Evolutionary conservation across 2,329 filamentous ascomycete species (phyloP).

Genomic region (Macrophomina pseudophaseolina): DNA sequence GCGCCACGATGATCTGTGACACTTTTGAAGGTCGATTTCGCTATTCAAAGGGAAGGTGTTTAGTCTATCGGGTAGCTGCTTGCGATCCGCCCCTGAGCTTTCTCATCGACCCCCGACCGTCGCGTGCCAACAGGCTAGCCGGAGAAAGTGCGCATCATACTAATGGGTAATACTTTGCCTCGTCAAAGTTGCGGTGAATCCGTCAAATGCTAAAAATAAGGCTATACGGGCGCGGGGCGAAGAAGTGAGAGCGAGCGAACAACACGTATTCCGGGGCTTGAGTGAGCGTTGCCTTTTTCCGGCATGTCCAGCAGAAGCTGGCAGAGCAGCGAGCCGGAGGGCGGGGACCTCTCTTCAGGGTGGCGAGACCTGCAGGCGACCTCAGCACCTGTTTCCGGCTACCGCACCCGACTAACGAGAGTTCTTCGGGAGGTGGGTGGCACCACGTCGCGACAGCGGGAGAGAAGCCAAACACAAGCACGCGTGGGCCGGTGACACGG

Average conservation of each 20-base stretch:
- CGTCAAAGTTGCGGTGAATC: not conserved
- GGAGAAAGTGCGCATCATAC: not conserved
- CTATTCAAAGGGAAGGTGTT: conserved; percentile 5
- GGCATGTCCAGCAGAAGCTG: not conserved
- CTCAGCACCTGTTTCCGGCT: not conserved
- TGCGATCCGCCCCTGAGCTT: not conserved
- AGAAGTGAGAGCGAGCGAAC: not conserved
- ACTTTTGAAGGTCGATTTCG: not conserved
- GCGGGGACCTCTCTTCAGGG: not conserved
- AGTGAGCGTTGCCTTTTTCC: not conserved
- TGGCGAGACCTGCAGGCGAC: conserved; percentile 17
- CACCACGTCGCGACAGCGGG: not conserved
- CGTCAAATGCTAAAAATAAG: conserved; percentile 4
- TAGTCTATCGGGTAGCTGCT: not conserved
- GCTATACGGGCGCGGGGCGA: not conserved
- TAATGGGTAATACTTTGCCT: not conserved
- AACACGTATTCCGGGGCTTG: not conserved
- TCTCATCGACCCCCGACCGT: not conserved
- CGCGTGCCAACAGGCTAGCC: not conserved
- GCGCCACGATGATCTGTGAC: not conserved
- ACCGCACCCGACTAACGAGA: not conserved
- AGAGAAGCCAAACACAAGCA: conserved; percentile 14
- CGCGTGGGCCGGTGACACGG: not conserved
- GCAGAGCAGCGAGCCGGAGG: no score
- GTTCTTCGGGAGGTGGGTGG: conserved; percentile 8